A percentile compares a stretch with the other conserved stretches of the same genome.
Evolutionary conservation across 1,284 basidiomycete species (phyloP).

Genomic region (Cutaneotrichosporon cutaneum): DNA sequence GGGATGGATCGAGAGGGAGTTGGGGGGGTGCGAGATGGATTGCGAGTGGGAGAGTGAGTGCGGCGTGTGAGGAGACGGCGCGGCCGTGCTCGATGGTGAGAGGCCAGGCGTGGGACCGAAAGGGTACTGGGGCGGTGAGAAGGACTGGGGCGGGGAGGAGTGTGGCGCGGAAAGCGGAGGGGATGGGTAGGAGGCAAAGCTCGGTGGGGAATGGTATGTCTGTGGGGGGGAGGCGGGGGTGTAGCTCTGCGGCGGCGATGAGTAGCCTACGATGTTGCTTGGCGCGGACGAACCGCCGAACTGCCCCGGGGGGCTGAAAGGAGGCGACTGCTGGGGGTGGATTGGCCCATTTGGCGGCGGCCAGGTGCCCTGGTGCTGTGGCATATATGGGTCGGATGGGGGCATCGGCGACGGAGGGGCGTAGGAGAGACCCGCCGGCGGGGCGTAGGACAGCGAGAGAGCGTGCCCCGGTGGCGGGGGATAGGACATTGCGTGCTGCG

Average conservation of each 20-base stretch:
- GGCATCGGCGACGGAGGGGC: not conserved
- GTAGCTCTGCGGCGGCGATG: not conserved
- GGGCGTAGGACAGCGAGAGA: not conserved
- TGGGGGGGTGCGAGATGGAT: not conserved
- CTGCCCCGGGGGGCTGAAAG: not conserved
- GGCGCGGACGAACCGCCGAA: not conserved
- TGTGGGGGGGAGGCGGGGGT: not conserved
- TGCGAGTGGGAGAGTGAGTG: not conserved
- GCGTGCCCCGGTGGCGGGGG: not conserved
- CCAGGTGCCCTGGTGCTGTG: not conserved
- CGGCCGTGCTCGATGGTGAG: not conserved
- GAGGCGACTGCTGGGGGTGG: not conserved
- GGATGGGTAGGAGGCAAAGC: not conserved
- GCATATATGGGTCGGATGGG: no score
- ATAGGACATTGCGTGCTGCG: not conserved
- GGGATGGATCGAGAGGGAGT: not conserved
- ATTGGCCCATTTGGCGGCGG: not conserved
- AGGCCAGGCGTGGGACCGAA: not conserved
- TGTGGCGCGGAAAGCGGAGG: no score
- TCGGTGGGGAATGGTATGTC: not conserved
- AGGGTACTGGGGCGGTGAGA: not conserved
- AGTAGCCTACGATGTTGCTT: not conserved
- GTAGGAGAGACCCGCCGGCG: not conserved
- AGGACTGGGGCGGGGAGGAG: not conserved
- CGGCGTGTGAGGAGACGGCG: not conserved